Evolutionary conservation across 345 rosid species (phyloP), one percentile per base, ranked within the genome.

Genomic region (Turritis glabra): DNA sequence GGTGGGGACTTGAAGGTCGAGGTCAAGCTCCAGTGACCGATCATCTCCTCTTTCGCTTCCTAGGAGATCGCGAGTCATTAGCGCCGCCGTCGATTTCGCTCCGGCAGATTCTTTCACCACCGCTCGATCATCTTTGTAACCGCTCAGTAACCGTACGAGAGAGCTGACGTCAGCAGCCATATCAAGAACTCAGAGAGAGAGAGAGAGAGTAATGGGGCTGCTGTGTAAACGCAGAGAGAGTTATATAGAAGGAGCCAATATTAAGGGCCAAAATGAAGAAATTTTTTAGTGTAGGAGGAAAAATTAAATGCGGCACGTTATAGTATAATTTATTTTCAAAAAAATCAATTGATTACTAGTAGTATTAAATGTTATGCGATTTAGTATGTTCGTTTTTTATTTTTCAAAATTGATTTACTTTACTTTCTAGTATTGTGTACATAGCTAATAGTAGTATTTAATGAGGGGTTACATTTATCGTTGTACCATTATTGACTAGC

Each of bases 1-100:
- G 12, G 47, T 43, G 10, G 99, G 99, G 17, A 90, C 99, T 73
- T 89, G 90, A 53, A 89, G 80, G 40, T 95, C 98, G 18, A 95
- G 91, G 86, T 95, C 97, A 63, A 90, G 85, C 75, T 95, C 98
- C 12, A 83, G 86, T 14, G 84, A 84, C 47, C 85, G 89, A 32
- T 82, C 73, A 1, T 54, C 67, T 40, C 58, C 67, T 44, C 64
- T 77, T 14, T 59, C 41, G 46, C 21, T 74, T 19, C 88, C 88
- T 22, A 95, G 97, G 60, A 95, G 78, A 74, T 95, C 99, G 33
- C 84, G 84, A 9, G 97, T 92, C 79, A 84, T 85, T 73, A 83
- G 67, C 63, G 82, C 68, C 73, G 83, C 71, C 72, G 92, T 23
- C 2, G 89, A 64, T 64, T 82, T 86, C 5, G 71, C 84, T 15